Evolutionary conservation across 2,329 filamentous ascomycete genomes (phyloP).

Genomic region (Parasarocladium wereldwijsianum): DNA sequence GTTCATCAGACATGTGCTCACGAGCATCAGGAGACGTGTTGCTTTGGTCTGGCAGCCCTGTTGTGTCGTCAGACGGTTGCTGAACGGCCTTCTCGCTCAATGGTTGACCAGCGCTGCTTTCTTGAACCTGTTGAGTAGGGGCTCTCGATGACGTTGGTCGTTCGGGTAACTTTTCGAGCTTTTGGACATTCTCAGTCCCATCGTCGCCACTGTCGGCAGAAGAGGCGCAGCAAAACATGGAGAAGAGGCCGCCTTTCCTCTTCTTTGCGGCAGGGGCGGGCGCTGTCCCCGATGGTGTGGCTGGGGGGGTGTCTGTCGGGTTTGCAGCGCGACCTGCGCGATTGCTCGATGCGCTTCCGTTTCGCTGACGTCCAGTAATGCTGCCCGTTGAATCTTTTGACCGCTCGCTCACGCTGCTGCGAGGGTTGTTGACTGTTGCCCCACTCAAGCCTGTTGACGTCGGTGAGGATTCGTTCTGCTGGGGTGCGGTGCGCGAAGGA

Average conservation of each 20-base stretch:
- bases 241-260: constrained; percentile 38
- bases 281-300: constrained; percentile 37
- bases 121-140: constrained; percentile 35
- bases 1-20: constrained; percentile 20
- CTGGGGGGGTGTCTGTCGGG: constrained; percentile 31
- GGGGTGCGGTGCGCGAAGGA: constrained; percentile 48
- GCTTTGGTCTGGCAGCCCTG: constrained; percentile 21
- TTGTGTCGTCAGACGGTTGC: constrained; percentile 24
- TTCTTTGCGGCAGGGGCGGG: constrained; percentile 33
- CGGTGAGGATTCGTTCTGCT: constrained; percentile 41
- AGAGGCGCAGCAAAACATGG: constrained; percentile 53
- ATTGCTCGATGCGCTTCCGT: constrained; percentile 55
- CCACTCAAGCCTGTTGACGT: constrained; percentile 46
- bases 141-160: constrained; percentile 39
- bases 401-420: constrained; percentile 46
- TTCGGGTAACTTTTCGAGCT: constrained; percentile 40
- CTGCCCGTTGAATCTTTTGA: constrained; percentile 54
- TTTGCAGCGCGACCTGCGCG: constrained; percentile 39
- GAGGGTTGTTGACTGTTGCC: constrained; percentile 40
- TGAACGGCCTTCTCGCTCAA: constrained; percentile 37
- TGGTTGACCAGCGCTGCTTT: constrained; percentile 26
- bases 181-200: constrained; percentile 38
- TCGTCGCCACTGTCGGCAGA: constrained; percentile 41
- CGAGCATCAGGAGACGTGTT: constrained; percentile 19
- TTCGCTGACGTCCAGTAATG: constrained; percentile 46